Percentiles rank a stretch among this genome's conserved stretches.
phyloP scores from a whole-genome alignment of 2,329 filamentous ascomycete genomes.

The Stachybotrys elegans region DNA sequence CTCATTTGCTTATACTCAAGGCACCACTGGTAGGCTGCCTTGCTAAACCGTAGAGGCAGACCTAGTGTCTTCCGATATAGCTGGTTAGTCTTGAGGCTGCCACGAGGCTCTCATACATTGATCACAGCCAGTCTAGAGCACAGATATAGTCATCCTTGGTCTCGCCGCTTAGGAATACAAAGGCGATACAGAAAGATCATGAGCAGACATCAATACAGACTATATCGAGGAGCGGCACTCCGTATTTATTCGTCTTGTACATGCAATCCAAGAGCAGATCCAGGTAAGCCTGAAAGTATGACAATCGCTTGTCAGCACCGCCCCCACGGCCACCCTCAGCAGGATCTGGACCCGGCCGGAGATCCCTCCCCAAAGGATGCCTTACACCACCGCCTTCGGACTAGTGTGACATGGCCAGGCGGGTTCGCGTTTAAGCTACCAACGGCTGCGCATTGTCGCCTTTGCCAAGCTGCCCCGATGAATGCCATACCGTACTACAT shows the following conservation, averaged over 20 bases:
- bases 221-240: constrained; percentile 6
- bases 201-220: constrained; percentile 5
- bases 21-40: constrained; percentile 7
- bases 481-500: no score
- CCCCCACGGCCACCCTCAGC: no score
- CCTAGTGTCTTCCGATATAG: neutral
- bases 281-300: constrained; percentile 13
- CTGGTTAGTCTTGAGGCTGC: neutral
- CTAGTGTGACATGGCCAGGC: no score
- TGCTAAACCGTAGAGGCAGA: neutral
- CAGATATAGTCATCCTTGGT: constrained; percentile 11
- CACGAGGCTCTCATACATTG: constrained; percentile 5
- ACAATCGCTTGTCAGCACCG: no score
- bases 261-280: constrained; percentile 16
- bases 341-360: no score
- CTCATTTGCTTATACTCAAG: constrained; percentile 13
- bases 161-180: constrained; percentile 12
- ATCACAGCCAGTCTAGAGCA: constrained; percentile 11
- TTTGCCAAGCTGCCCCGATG: no score
- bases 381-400: no score
- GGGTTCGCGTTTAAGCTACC: no score
- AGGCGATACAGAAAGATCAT: constrained; percentile 13
- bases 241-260: constrained; percentile 10
- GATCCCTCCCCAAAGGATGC: no score
- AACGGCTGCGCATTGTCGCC: no score